These are phyloP conservation scores for Arthrobotrys pseudoclavata DNA, from an alignment of 2,329 filamentous ascomycete genomes.

Conservation along the genomic window DNA sequence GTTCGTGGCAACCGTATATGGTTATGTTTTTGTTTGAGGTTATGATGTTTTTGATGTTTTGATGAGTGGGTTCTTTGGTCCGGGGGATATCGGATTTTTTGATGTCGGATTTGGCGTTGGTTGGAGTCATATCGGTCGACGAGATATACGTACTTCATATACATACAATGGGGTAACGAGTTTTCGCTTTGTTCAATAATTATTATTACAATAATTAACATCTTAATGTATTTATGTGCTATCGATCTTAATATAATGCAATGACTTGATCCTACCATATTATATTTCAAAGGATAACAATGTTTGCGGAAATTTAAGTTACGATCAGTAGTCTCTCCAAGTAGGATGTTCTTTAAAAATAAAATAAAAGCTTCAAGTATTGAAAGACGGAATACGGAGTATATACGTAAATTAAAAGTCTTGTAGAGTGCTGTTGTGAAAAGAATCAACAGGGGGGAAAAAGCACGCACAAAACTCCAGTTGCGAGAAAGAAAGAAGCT, in stretches of 20 bases:
- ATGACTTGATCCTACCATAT: too few relatives aligned
- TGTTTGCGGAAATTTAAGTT: background rate
- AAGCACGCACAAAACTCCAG: background rate
- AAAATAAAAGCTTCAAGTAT: background rate
- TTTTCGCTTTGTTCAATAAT: too few relatives aligned
- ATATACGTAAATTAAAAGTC: background rate
- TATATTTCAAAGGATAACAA: too few relatives aligned
- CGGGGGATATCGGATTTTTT: too few relatives aligned
- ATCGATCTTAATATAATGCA: too few relatives aligned
- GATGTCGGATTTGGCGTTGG: background rate
- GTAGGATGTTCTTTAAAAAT: background rate
- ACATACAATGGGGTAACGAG: too few relatives aligned
- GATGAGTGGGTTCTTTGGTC: background rate
- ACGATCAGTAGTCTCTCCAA: background rate
- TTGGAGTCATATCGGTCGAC: background rate
- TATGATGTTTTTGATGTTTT: slow-evolving; percentile 22
- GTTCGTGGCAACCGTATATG: slow-evolving; percentile 20
- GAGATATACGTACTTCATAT: too few relatives aligned
- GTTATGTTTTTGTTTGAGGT: slow-evolving; percentile 8
- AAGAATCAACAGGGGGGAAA: background rate
- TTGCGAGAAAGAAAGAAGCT: background rate
- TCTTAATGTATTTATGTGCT: too few relatives aligned
- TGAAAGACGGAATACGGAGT: background rate
- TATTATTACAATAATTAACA: too few relatives aligned
- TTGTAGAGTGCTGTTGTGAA: background rate